Percentiles rank a stretch among this genome's conserved stretches.
phyloP scores from a whole-genome alignment of 2,329 filamentous ascomycete species.

The Trichoderma asperellum region DNA sequence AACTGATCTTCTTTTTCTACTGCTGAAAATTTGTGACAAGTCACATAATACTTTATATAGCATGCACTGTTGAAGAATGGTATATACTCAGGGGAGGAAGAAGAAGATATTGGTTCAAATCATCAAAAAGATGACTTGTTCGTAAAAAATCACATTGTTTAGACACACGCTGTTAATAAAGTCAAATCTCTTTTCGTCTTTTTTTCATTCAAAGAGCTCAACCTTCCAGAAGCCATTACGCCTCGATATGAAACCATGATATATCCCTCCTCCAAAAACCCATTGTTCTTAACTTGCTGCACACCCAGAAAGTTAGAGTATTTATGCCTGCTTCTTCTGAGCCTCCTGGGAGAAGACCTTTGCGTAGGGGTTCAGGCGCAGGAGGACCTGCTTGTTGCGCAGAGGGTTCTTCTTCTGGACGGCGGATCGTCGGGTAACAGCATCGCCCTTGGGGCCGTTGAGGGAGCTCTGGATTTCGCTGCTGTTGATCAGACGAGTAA shows the following conservation, averaged over 20 bases:
- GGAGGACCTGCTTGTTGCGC: conserved; percentile 96
- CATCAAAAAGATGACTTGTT: conserved; percentile 16
- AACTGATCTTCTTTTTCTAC: background rate
- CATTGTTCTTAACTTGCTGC: conserved; percentile 40
- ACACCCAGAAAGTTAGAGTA: conserved; percentile 44
- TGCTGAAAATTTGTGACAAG: background rate
- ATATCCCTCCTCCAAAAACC: conserved; percentile 36
- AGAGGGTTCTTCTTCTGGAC: conserved; percentile 99
- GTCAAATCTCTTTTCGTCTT: conserved; percentile 40
- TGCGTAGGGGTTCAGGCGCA: conserved; percentile 98
- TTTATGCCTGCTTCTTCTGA: conserved; percentile 49
- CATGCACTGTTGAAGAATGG: background rate
- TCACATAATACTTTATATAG: background rate
- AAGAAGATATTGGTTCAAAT: conserved; percentile 1
- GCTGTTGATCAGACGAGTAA: conserved; percentile 98
- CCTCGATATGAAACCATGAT: conserved; percentile 45
- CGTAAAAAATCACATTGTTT: conserved; percentile 25
- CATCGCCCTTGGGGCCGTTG: conserved; percentile 85
- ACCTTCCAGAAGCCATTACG: conserved; percentile 45
- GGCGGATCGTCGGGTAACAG: conserved; percentile 83
- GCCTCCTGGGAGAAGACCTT: conserved; percentile 78
- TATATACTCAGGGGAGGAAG: background rate
- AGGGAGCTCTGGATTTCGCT: conserved; percentile 97
- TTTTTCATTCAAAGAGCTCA: conserved; percentile 42
- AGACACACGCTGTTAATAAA: conserved; percentile 28